Percentiles rank a stretch among this genome's conserved stretches.
phyloP scores from a whole-genome alignment of 306 rosid genomes.

The Phaseolus lunatus region DNA sequence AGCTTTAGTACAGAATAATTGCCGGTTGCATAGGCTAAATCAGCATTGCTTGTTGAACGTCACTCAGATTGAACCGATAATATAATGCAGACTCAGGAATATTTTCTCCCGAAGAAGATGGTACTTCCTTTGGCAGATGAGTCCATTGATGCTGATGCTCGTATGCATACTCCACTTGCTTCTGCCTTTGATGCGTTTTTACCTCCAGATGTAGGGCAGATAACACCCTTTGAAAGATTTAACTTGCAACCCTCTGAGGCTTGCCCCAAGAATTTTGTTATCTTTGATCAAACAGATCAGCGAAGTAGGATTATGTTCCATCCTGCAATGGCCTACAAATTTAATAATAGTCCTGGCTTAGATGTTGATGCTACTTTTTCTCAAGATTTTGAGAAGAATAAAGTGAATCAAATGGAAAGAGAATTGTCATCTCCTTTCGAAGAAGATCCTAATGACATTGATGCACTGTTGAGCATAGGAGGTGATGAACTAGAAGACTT shows the following conservation, averaged over 20 bases:
- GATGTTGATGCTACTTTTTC: conserved; percentile 57
- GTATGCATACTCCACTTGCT: conserved; percentile 66
- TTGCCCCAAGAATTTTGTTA: conserved; percentile 87
- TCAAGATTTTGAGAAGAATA: conserved; percentile 55
- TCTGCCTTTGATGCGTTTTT: conserved; percentile 60
- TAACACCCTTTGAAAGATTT: conserved; percentile 70
- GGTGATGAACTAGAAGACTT: conserved; percentile 67
- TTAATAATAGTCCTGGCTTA: conserved; percentile 57
- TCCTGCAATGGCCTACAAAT: conserved; percentile 77
- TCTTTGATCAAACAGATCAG: conserved; percentile 86
- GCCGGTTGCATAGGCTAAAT: conserved; percentile 49
- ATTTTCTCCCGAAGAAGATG: conserved; percentile 61
- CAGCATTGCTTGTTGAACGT: conserved; percentile 44
- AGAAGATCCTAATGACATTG: conserved; percentile 83
- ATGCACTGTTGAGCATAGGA: conserved; percentile 92
- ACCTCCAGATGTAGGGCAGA: conserved; percentile 64
- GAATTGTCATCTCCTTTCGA: conserved; percentile 66
- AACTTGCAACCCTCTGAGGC: conserved; percentile 81
- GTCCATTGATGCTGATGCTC: conserved; percentile 57
- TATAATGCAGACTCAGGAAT: conserved; percentile 73
- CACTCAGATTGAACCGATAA: conserved; percentile 46
- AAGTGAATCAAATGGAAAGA: conserved; percentile 51
- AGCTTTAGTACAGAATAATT: conserved; percentile 52
- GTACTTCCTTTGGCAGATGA: conserved; percentile 61
- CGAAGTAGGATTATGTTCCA: conserved; percentile 82